These are phyloP conservation scores for Salix viminalis DNA, from an alignment of 345 rosid genomes.

Conservation along the genomic window DNA sequence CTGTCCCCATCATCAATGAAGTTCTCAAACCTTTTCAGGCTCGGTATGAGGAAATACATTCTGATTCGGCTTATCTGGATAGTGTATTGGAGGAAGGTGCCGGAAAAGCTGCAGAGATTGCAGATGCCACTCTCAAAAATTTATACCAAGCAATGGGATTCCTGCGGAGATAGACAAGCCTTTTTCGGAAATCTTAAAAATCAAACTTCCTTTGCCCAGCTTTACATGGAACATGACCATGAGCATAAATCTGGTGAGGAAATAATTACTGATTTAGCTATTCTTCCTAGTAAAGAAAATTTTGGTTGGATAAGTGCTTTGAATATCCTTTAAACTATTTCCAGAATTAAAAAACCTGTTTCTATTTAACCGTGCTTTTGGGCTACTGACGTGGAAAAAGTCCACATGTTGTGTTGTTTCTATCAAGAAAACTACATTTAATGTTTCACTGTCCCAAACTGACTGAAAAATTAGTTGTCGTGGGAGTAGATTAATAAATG, in stretches of 20 bases:
- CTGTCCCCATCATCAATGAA: slow-evolving; percentile 8
- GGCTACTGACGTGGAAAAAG: background rate
- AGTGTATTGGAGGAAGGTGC: slow-evolving; percentile 62
- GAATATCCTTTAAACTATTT: background rate
- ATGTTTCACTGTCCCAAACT: too few species aligned
- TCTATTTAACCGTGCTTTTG: background rate
- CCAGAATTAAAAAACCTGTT: too few species aligned
- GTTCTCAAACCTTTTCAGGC: slow-evolving; percentile 35
- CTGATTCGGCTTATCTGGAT: slow-evolving; percentile 60
- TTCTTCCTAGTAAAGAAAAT: too few species aligned
- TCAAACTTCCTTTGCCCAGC: slow-evolving; percentile 15
- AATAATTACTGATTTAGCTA: too few species aligned
- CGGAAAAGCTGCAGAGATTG: slow-evolving; percentile 54
- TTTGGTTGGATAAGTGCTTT: background rate
- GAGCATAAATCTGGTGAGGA: slow-evolving; percentile 19
- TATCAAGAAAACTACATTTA: too few species aligned
- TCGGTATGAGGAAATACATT: slow-evolving; percentile 60
- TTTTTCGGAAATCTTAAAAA: background rate
- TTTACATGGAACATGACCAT: slow-evolving; percentile 15
- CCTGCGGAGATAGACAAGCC: slow-evolving; percentile 35
- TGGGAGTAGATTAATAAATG: too few species aligned
- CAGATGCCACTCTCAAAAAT: slow-evolving; percentile 54
- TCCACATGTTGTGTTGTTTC: too few species aligned
- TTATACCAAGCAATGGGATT: slow-evolving; percentile 83
- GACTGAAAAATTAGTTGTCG: too few species aligned